Evolutionary conservation across 169 alveolate genomes (phyloP).

Genomic region (Cryptosporidium ryanae): DNA sequence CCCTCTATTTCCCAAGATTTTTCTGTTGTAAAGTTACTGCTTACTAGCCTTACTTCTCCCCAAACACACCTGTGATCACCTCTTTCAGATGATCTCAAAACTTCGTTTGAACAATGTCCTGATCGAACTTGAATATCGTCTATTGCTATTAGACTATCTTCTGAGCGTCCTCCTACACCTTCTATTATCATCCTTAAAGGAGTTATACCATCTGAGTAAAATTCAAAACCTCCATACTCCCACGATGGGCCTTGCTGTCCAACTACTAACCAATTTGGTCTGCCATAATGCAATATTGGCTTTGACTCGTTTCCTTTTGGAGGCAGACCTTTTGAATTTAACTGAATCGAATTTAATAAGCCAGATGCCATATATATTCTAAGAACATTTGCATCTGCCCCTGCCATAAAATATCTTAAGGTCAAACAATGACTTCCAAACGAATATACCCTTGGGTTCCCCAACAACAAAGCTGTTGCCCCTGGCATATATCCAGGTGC

Average conservation of each 20-base stretch:
- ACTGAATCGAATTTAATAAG: slow-evolving; percentile 40
- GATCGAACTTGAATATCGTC: slow-evolving; percentile 76
- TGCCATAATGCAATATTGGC: slow-evolving; percentile 76
- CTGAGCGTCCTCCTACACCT: slow-evolving; percentile 80
- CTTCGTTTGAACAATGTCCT: slow-evolving; percentile 76
- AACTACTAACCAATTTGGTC: slow-evolving; percentile 78
- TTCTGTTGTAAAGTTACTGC: slow-evolving; percentile 77
- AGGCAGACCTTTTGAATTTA: slow-evolving; percentile 23
- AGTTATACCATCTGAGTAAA: slow-evolving; percentile 76
- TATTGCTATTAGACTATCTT: slow-evolving; percentile 79
- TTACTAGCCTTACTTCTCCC: slow-evolving; percentile 81
- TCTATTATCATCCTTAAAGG: slow-evolving; percentile 77
- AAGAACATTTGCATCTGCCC: slow-evolving; percentile 79
- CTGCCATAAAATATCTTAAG: slow-evolving; percentile 79
- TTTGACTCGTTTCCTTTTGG: slow-evolving; percentile 5
- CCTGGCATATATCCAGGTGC: slow-evolving; percentile 81
- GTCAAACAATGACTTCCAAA: slow-evolving; percentile 77
- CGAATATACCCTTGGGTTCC: slow-evolving; percentile 76
- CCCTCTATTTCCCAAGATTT: slow-evolving; percentile 82
- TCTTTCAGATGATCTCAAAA: slow-evolving; percentile 52
- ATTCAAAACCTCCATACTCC: slow-evolving; percentile 79
- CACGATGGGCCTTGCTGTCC: slow-evolving; percentile 81
- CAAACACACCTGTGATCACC: slow-evolving; percentile 76
- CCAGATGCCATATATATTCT: slow-evolving; percentile 77
- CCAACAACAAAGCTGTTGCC: slow-evolving; percentile 77